Base-by-base conservation (phyloP, 495 filamentous ascomycete genomes). In the Penicillium alfredii region DNA sequence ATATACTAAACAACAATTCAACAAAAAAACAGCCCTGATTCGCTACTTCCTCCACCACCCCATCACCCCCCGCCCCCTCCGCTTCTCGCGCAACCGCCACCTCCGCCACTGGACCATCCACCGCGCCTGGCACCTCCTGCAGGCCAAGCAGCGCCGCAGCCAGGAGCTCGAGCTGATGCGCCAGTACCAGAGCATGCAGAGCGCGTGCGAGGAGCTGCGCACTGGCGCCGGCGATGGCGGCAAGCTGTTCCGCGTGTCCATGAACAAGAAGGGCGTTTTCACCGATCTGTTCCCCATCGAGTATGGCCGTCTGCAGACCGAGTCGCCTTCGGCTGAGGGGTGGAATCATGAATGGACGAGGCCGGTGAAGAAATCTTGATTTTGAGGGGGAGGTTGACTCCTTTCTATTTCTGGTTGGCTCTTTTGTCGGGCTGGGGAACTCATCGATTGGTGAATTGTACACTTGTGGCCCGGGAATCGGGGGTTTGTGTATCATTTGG, bases 81-180 rank as follows among this genome's bases (percentile, higher is more conserved):
- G 85, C 43, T 82, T 94, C 73, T 85, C 78, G 16, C 86, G 89
- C 45, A 84, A 82, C 67, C 83, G 92, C 36, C 75, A 77, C 66
- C 81, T 97, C 47, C 84, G 92, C 15, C 92, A 99, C 71, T 99
- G 93, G 92, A 95, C 92, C 34, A 97, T 99, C 69, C 89, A 97
- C 68, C 88, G 92, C 47, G 92, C 89, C 13, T 96, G 87, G 83
- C 69, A 83, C 41, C 61, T 94, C 27, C 78, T 78, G 64, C 76
- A 77, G 48, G 69, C 76, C 35, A 67, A 81, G 49, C 71, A 77
- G 59, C 78, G 78, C 31, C 67, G 69, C 22, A 59, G 58, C 28
- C 71, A 78, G 30, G 72, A 81, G 52, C 60, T 66, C 20, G 79
- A 79, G 50, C 68, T 92, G 24, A 70, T 84, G 66, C 68, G 80